These are phyloP conservation scores for Colletotrichum tamarilloi DNA, from an alignment of 2,329 filamentous ascomycete species.

Conservation along the genomic window DNA sequence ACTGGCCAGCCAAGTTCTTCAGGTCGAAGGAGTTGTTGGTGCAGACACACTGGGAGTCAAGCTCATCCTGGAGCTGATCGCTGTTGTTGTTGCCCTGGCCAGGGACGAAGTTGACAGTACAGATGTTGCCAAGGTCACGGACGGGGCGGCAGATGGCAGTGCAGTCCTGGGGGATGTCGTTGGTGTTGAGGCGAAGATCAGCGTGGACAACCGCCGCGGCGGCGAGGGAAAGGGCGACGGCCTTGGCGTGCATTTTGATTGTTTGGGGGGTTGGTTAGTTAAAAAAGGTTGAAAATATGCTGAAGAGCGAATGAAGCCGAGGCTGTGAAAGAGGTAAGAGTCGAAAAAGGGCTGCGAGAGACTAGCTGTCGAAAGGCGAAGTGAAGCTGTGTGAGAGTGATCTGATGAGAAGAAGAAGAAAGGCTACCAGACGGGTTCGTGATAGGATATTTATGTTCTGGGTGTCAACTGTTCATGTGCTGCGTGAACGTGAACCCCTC, in stretches of 20 bases:
- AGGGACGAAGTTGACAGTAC: slow-evolving; percentile 45
- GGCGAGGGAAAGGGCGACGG: slow-evolving; percentile 42
- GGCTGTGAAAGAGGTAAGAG: slow-evolving; percentile 15
- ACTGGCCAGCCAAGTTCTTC: slow-evolving; percentile 38
- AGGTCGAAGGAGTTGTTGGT: slow-evolving; percentile 35
- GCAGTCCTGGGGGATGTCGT: slow-evolving; percentile 49
- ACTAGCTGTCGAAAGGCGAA: slow-evolving; percentile 36
- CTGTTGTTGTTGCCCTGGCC: slow-evolving; percentile 36
- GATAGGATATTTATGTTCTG: slow-evolving; percentile 35
- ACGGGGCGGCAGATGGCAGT: slow-evolving; percentile 50
- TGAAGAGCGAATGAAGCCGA: slow-evolving; percentile 33
- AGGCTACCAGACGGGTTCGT: slow-evolving; percentile 22
- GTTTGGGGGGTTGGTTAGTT: not conserved
- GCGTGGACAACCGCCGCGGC: slow-evolving; percentile 45
- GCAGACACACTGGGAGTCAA: slow-evolving; percentile 35
- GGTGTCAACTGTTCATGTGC: slow-evolving; percentile 4
- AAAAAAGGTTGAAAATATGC: not conserved
- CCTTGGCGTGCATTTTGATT: slow-evolving; percentile 43
- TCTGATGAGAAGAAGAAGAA: slow-evolving; percentile 19
- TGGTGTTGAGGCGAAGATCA: slow-evolving; percentile 46
- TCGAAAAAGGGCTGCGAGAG: slow-evolving; percentile 24
- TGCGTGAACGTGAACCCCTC: slow-evolving; percentile 26
- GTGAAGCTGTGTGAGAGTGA: slow-evolving; percentile 29
- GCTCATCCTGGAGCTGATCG: slow-evolving; percentile 30
- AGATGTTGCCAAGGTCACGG: slow-evolving; percentile 47